phyloP scores from a whole-genome alignment of 306 rosid genomes.

The Castanea crenata region DNA sequence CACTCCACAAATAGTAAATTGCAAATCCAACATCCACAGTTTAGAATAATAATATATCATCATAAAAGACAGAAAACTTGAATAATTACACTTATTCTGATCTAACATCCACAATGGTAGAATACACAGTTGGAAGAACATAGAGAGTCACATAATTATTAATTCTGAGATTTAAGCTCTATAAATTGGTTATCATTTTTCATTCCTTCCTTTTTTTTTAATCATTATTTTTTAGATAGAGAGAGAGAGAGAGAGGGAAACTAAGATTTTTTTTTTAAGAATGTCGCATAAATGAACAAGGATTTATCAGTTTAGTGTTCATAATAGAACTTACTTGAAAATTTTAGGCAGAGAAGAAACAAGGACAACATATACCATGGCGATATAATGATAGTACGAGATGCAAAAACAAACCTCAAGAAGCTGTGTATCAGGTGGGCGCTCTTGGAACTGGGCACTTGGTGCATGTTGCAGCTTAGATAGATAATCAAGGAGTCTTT shows the following conservation, averaged over 20 bases:
- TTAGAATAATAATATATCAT: no score
- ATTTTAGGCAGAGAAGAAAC: not conserved
- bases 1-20: no score
- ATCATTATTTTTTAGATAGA: not conserved
- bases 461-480: constrained; percentile 52
- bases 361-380: not conserved
- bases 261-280: not conserved
- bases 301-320: not conserved
- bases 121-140: not conserved
- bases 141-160: not conserved
- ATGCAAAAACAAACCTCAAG: constrained; percentile 32
- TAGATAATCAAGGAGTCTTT: constrained; percentile 39
- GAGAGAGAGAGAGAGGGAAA: not conserved
- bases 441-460: constrained; percentile 48
- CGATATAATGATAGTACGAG: constrained; percentile 7
- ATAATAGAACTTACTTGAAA: not conserved
- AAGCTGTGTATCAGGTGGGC: constrained; percentile 45
- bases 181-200: not conserved
- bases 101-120: not conserved
- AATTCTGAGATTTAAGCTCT: not conserved
- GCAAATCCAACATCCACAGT: no score
- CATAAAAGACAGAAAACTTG: not conserved
- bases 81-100: not conserved
- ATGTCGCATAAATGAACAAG: not conserved
- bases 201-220: not conserved